These are phyloP conservation scores for Pachysolen tannophilus DNA, from an alignment of 805 yeast species.

Conservation along the genomic window DNA sequence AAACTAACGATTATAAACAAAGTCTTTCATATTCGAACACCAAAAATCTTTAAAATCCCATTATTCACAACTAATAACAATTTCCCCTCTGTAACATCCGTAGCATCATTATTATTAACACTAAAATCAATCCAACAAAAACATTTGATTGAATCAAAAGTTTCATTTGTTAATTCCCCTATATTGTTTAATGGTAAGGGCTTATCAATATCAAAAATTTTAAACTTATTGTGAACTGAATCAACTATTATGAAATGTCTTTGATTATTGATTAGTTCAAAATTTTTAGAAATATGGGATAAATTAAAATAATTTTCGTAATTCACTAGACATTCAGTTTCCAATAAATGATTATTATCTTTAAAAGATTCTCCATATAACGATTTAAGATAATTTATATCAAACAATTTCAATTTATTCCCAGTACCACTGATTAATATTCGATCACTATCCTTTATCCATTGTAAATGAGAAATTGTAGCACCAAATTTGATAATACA, in stretches of 20 bases:
- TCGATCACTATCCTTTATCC: no score
- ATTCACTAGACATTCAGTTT: no score
- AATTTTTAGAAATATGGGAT: not conserved
- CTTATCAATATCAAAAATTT: not conserved
- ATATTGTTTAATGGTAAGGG: not conserved
- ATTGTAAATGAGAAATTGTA: constrained; percentile 1
- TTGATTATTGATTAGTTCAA: not conserved
- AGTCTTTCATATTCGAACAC: no score
- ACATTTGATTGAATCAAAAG: not conserved
- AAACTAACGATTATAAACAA: no score
- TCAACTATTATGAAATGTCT: not conserved
- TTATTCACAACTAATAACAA: no score
- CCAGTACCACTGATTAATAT: not conserved
- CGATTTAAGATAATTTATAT: no score
- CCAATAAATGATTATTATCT: no score
- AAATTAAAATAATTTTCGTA: not conserved
- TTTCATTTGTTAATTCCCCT: not conserved
- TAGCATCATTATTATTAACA: no score
- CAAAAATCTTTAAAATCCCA: no score
- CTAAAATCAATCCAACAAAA: not conserved
- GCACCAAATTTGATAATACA: constrained; percentile 1
- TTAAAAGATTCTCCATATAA: no score
- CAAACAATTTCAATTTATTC: not conserved
- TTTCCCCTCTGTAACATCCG: no score
- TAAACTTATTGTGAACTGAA: not conserved